These are phyloP conservation scores for Neckera pumila DNA, from an alignment of 225 moss, liverwort and hornwort genomes.

Conservation along the genomic window DNA sequence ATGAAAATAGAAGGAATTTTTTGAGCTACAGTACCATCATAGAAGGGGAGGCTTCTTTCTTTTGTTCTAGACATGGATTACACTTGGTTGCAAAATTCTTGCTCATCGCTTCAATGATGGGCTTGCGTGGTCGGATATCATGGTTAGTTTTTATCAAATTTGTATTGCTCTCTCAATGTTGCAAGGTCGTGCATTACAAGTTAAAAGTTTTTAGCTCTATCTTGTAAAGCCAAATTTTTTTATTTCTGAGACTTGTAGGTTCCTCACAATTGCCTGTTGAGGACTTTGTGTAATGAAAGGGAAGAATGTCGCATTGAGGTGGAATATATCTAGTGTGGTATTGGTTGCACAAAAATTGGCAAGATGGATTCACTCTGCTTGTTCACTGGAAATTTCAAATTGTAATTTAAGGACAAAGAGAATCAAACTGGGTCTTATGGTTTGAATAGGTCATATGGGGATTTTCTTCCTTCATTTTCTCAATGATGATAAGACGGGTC, in stretches of 20 bases:
- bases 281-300: not conserved
- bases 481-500: no score
- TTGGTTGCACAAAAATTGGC: slow-evolving; percentile 16
- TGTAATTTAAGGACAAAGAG: not conserved
- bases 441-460: not conserved
- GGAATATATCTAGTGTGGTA: not conserved
- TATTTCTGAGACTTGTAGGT: not conserved
- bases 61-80: not conserved
- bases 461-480: no score
- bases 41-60: not conserved
- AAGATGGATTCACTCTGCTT: slow-evolving; percentile 19
- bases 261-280: not conserved
- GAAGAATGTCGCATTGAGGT: not conserved
- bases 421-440: not conserved
- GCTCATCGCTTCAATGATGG: not conserved
- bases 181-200: no score
- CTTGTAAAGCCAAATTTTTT: not conserved
- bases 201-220: not conserved
- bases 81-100: not conserved
- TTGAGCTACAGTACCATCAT: no score
- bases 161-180: not conserved
- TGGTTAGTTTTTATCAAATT: slow-evolving; percentile 1
- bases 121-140: not conserved
- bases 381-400: no score
- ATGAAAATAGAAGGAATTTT: not conserved